Base-by-base conservation (phyloP, 352 stramenopile species). In the Phytopythium vexans region DNA sequence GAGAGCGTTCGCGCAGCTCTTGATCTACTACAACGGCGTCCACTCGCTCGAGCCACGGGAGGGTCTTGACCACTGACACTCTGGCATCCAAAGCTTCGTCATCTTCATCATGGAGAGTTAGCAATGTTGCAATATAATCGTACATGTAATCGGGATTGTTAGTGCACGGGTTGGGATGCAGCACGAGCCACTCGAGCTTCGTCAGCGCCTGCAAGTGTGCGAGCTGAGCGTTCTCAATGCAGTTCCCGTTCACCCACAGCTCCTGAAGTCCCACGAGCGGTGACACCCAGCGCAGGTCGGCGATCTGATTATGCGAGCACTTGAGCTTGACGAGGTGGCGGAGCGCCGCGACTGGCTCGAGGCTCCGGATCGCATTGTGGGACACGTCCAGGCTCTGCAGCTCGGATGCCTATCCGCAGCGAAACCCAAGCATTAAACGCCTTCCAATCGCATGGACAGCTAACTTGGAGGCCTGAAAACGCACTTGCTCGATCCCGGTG, bases 91-190 rank as follows among this genome's bases (percentile, higher is more conserved):
- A 9, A 15, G n/a, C 4, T n/a, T 41, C 7, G 15, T 27, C 15
- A 41, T 15, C 2, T 14, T 2, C 7, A 58, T 6, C 35, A 27
- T 15, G 12, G 14, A 31, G 8, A 4, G 8, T 21, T 5, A 58
- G 9, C 1, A 3, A 15, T 3, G 5, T n/a, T 33, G 3, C 11
- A 35, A 3, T 9, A 33, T 9, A 14, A 64, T n/a, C 68, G 16
- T 52, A 88, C 81, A 74, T 45, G 51, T 86, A 89, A 12, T 75
- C 64, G 7, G 65, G 49, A 14, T 40, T 43, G 14, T 82, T 59
- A 0, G 79, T 88, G 57, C 77, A 90, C 27, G 82, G 82, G 61
- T 92, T 92, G 14, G 79, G 73, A 33, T 88, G 77, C 8, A 90
- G 42, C 21, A 88, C 56, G 14, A 92, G 61, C 14, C 64, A 80